Evolutionary conservation across 106 monocot genomes (phyloP).

Genomic region (Vanilla planifolia): DNA sequence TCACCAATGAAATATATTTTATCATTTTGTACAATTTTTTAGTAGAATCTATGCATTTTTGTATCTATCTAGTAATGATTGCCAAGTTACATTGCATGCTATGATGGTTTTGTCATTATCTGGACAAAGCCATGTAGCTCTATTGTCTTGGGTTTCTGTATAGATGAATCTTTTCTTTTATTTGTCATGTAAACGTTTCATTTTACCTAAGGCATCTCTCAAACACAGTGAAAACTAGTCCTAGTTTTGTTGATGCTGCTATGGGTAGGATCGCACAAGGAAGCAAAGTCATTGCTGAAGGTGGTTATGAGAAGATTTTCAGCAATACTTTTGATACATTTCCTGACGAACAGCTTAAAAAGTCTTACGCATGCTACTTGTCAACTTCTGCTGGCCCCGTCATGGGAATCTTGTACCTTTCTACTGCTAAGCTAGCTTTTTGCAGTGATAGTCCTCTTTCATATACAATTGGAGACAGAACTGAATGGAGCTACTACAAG

Average conservation of each 20-base stretch:
- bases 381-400: conserved; percentile 29
- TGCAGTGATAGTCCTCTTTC: conserved; percentile 28
- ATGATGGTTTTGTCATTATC: too few relatives aligned
- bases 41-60: too few relatives aligned
- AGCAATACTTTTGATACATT: conserved; percentile 18
- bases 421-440: conserved; percentile 26
- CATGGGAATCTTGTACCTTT: conserved; percentile 23
- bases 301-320: conserved; percentile 29
- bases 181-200: too few relatives aligned
- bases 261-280: conserved; percentile 28
- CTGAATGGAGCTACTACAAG: conserved; percentile 34
- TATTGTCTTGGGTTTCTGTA: too few relatives aligned
- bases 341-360: conserved; percentile 25
- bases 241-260: conserved; percentile 26
- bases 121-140: too few relatives aligned
- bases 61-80: too few relatives aligned
- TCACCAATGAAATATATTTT: too few relatives aligned
- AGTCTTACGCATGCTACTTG: conserved; percentile 19
- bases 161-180: too few relatives aligned
- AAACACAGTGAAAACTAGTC: conserved; percentile 21
- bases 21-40: too few relatives aligned
- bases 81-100: too few relatives aligned
- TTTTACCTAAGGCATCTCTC: not conserved
- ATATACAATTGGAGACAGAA: conserved; percentile 24
- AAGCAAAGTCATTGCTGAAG: conserved; percentile 23